Percentiles rank a stretch among this genome's conserved stretches.
These are phyloP conservation scores for Intubia oerlemansii DNA, from an alignment of 2,329 filamentous ascomycete genomes.

Conservation along the genomic window DNA sequence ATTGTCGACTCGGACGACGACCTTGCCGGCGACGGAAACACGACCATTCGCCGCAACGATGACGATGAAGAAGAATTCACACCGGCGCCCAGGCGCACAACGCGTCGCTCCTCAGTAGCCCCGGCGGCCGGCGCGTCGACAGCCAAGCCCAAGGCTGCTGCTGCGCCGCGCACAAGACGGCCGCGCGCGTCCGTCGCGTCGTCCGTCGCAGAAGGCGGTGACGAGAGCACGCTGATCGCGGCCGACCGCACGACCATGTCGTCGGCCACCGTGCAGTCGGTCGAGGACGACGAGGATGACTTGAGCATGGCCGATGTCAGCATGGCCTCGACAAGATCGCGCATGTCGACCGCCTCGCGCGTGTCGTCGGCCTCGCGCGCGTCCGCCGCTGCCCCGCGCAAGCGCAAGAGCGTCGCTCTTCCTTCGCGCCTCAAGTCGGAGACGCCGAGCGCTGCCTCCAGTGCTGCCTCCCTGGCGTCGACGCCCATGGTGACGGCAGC, in stretches of 20 bases:
- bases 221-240: too few species aligned
- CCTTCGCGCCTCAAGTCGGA: constrained; percentile 11
- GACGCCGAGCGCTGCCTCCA: too few species aligned
- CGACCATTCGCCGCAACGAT: constrained; percentile 29
- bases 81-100: constrained; percentile 41
- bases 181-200: constrained; percentile 12
- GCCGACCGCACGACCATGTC: too few species aligned
- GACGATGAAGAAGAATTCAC: constrained; percentile 59
- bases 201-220: too few species aligned
- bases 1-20: constrained; percentile 69
- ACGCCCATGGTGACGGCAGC: constrained; percentile 14
- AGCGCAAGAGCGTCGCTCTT: constrained; percentile 44
- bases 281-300: too few species aligned
- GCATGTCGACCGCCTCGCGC: too few species aligned
- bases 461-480: too few species aligned
- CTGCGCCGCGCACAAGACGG: constrained; percentile 22
- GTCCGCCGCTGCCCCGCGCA: too few species aligned
- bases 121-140: constrained; percentile 11
- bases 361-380: too few species aligned
- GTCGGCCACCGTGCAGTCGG: too few species aligned
- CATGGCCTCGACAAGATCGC: too few species aligned
- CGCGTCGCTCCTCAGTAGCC: constrained; percentile 13
- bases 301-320: too few species aligned
- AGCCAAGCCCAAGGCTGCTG: constrained; percentile 5
- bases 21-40: constrained; percentile 24